These are phyloP conservation scores for Lactarius deliciosus DNA, from an alignment of 768 basidiomycete genomes.

Conservation along the genomic window DNA sequence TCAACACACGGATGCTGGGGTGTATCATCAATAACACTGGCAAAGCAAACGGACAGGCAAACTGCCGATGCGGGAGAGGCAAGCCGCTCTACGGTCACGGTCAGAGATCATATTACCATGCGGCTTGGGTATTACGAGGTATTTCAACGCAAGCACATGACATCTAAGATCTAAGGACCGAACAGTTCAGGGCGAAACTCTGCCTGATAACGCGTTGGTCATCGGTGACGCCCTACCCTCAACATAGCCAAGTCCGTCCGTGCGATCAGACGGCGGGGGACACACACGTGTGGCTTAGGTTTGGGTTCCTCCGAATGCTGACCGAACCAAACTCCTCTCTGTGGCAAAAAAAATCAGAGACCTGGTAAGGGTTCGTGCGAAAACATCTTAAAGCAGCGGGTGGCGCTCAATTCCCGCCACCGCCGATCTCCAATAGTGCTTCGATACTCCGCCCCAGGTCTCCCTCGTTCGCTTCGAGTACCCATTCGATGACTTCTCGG, in stretches of 20 bases:
- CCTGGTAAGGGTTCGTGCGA: slow-evolving; percentile 26
- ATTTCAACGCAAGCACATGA: slow-evolving; percentile 1
- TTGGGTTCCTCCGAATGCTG: not conserved
- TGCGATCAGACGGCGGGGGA: not conserved
- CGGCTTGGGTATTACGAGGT: not conserved
- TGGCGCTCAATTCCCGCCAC: slow-evolving; percentile 28
- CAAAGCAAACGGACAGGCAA: too few relatives aligned
- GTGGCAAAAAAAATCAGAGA: not conserved
- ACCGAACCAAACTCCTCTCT: not conserved
- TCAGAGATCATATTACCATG: not conserved
- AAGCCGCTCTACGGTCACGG: too few relatives aligned
- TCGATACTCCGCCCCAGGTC: slow-evolving; percentile 92
- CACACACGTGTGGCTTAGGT: not conserved
- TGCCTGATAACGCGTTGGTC: not conserved
- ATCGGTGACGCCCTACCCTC: not conserved
- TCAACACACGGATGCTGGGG: too few relatives aligned
- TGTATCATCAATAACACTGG: too few relatives aligned
- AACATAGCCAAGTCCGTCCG: not conserved
- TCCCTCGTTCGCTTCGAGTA: slow-evolving; percentile 84
- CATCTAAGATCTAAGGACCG: not conserved
- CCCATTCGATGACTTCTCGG: slow-evolving; percentile 80
- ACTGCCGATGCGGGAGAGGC: too few relatives aligned
- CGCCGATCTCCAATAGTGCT: slow-evolving; percentile 70
- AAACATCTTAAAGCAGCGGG: not conserved
- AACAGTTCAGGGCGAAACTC: not conserved